Percentiles rank a stretch among this genome's conserved stretches.
Evolutionary conservation across 139 green algal species (phyloP).

Genomic region (Gonium pectorale): DNA sequence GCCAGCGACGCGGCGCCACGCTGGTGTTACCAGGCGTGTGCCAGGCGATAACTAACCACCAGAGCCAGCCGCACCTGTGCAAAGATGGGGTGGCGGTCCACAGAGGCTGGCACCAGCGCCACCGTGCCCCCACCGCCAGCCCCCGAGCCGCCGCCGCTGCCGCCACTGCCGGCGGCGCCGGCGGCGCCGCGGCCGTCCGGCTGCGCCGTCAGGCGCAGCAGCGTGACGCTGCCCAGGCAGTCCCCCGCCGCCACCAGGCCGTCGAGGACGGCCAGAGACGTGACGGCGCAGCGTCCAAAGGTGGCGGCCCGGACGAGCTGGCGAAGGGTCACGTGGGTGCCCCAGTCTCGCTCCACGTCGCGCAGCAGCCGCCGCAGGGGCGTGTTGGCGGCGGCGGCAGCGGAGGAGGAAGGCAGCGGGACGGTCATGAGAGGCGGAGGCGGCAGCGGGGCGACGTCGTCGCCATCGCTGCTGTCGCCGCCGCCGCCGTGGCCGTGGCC

Average conservation of each 20-base stretch:
- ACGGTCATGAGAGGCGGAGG: no score
- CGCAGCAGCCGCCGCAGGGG: constrained; percentile 19
- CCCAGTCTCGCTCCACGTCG: constrained; percentile 16
- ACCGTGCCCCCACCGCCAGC: no score
- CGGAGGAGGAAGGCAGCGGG: background rate
- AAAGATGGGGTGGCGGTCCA: constrained; percentile 28
- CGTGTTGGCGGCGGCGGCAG: background rate
- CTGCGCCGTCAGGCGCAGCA: constrained; percentile 29
- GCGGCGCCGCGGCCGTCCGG: no score
- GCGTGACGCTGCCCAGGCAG: constrained; percentile 27
- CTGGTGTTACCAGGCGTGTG: no score
- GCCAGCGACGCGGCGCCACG: no score
- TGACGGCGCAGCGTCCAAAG: background rate
- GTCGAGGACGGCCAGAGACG: background rate
- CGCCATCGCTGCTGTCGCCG: background rate
- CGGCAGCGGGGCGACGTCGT: no score
- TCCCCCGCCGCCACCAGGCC: constrained; percentile 16
- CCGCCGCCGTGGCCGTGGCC: background rate
- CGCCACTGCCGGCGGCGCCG: no score
- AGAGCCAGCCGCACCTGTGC: no score
- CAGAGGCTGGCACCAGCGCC: background rate
- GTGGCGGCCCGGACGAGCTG: background rate
- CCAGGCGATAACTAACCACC: no score
- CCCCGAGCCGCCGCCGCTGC: no score
- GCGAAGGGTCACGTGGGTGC: background rate